Base-by-base conservation (phyloP, 2,329 filamentous ascomycete species). In the Scytalidium sp. region DNA sequence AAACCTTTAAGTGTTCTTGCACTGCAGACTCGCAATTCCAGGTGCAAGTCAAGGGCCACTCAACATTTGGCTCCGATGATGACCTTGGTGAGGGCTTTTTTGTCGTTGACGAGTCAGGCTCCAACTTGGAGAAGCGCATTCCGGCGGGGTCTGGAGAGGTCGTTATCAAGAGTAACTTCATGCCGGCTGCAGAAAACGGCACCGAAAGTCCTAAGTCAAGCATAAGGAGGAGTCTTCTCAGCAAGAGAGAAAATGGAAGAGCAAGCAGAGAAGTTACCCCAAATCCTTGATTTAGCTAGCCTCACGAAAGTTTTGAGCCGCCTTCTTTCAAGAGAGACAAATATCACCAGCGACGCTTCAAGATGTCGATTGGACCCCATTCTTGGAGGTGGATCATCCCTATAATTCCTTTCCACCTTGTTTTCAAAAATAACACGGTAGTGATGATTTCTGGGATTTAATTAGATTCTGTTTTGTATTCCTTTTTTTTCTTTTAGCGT, bases 1-100 rank as follows among this genome's bases (percentile, higher is more conserved):
- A 96, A 66, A 84, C 82, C 1, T 93, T 94, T 75, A 91, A 85
- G 62, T 78, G 88, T 19, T 75, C 78, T 10, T 95, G 91, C 70
- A 80, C 85, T 1, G 85, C 93, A 2, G 93, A 97, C 60, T 78
- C 88, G 19, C 85, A 89, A 63, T 97, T 97, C 79, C 88, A 90
- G 66, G 66, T 99, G 53, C 81, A 88, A 55, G 91, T 91, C 54
- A 91, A 91, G 65, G 87, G 91, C 60, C 90, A 96, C 63, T 83
- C 88, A 61, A 88, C 85, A 1, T 93, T 97, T 63, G 87, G 89
- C 46, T 87, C 84, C 50, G 90, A 95, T 64, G 86, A 92, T 49
- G 81, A 86, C 51, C 78, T 99, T 0, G 94, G 94, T 47, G 92
- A 97, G 63, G 82, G 82, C 4, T 67, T 87, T n/a, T 96, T 96